Conservation (phyloP, 208 protist genomes). For the Acanthamoeba royreba region DNA sequence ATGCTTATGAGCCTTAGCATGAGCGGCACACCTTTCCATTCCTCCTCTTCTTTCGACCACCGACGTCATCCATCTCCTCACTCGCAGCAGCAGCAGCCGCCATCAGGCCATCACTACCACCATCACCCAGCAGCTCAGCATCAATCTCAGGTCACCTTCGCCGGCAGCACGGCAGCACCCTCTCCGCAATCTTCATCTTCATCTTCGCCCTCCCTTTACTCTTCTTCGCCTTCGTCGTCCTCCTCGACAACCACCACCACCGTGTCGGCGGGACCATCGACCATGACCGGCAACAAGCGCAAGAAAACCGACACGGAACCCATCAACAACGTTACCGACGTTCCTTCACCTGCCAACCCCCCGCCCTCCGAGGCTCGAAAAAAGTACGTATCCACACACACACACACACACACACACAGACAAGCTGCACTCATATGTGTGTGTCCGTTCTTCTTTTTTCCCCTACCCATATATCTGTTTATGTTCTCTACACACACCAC, state of each 20-base stretch:
- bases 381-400: not conserved
- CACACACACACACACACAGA: too few species aligned
- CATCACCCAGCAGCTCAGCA: too few species aligned
- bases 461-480: too few species aligned
- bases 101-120: too few species aligned
- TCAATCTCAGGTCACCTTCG: too few species aligned
- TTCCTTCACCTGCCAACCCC: not conserved
- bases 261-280: too few species aligned
- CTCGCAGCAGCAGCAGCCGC: not conserved
- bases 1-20: conserved; percentile 9
- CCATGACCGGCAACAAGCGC: not conserved
- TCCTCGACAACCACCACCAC: too few species aligned
- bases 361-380: not conserved
- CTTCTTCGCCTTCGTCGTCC: not conserved
- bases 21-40: not conserved
- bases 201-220: too few species aligned
- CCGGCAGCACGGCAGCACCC: too few species aligned
- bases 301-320: not conserved
- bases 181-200: not conserved
- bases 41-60: not conserved
- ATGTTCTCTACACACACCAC: not conserved
- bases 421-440: too few species aligned
- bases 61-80: not conserved
- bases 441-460: not conserved
- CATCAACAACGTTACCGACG: too few species aligned